These are phyloP conservation scores for Colletotrichum paranaense DNA, from an alignment of 2,329 filamentous ascomycete species.

Conservation along the genomic window DNA sequence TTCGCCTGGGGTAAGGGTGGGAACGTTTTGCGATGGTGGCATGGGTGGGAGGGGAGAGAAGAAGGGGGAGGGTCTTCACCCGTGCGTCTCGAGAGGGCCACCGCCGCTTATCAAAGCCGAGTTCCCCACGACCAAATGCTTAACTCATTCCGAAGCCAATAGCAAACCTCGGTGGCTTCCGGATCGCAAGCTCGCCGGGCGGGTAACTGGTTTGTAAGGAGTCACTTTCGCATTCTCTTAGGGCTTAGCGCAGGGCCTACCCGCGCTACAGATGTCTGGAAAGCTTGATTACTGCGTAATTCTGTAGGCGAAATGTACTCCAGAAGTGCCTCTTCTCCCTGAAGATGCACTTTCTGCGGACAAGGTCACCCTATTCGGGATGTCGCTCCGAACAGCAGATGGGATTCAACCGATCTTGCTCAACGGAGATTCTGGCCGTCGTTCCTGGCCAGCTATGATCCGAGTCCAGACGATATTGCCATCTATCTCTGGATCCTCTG, in stretches of 20 bases:
- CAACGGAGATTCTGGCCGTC: not conserved
- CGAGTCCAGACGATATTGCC: not conserved
- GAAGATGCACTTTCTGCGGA: not conserved
- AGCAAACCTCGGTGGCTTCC: not conserved
- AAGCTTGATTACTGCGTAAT: not conserved
- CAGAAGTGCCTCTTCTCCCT: not conserved
- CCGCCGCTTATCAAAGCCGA: not conserved
- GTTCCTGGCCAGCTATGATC: not conserved
- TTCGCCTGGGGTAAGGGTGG: conserved; percentile 28
- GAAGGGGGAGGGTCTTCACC: not conserved
- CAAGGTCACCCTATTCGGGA: conserved; percentile 4
- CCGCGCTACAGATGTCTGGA: not conserved
- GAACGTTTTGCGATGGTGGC: not conserved
- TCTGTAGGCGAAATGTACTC: conserved; percentile 1
- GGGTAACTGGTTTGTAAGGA: conserved; percentile 9
- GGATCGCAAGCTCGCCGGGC: conserved; percentile 4
- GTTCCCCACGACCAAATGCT: conserved; percentile 19
- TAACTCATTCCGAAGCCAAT: conserved; percentile 17
- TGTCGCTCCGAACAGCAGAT: not conserved
- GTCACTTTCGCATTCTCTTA: conserved; percentile 8
- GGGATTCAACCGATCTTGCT: not conserved
- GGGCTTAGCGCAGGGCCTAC: conserved; percentile 22
- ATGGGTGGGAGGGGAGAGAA: not conserved
- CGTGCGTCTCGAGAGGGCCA: conserved; percentile 4
- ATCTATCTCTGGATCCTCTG: not conserved